A percentile compares a stretch with the other conserved stretches of the same genome.
Evolutionary conservation across 2,329 filamentous ascomycete species (phyloP).

Genomic region (Fusarium sp.): DNA sequence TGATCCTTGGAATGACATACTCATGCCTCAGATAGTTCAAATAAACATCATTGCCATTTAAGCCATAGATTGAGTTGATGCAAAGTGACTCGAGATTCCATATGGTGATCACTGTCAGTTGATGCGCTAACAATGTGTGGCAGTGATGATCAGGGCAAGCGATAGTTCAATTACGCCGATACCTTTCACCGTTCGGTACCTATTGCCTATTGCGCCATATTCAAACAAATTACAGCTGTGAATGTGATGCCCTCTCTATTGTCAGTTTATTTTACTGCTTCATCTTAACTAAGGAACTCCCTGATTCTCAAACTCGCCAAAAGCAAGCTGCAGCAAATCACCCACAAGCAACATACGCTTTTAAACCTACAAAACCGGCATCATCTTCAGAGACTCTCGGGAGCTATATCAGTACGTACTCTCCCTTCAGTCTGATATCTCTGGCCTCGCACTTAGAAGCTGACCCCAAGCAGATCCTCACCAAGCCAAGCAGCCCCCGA

Average conservation of each 20-base stretch:
- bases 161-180: rapidly evolving
- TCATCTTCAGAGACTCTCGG: rapidly evolving
- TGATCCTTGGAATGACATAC: not conserved
- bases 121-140: not conserved
- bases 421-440: not conserved
- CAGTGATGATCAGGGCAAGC: not conserved
- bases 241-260: not conserved
- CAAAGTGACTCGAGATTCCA: not conserved
- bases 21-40: not conserved
- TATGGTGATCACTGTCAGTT: rapidly evolving
- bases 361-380: rapidly evolving
- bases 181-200: not conserved
- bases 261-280: not conserved
- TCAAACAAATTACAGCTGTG: not conserved
- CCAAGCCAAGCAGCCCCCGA: too few species aligned
- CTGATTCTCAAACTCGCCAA: rapidly evolving
- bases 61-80: too few species aligned
- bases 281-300: rapidly evolving
- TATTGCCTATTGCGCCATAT: rapidly evolving
- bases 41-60: not conserved
- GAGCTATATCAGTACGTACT: not conserved
- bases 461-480: not conserved
- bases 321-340: not conserved
- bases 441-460: too few species aligned
- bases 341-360: not conserved